These are phyloP conservation scores for Penicillium olsonii DNA, from an alignment of 2,329 filamentous ascomycete species.

Conservation along the genomic window DNA sequence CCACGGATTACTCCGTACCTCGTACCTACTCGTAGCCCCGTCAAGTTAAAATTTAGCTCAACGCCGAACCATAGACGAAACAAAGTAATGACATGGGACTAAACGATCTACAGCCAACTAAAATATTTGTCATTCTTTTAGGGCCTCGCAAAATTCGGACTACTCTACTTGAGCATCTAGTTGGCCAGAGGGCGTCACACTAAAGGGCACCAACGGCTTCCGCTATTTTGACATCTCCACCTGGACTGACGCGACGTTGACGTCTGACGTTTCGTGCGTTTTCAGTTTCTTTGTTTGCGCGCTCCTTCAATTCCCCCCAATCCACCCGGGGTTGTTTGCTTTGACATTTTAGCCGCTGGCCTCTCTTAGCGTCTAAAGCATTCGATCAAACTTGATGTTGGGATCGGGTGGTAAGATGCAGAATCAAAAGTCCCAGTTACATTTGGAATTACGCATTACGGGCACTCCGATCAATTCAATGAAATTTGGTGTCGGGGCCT, in stretches of 20 bases:
- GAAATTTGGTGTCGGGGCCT: background rate
- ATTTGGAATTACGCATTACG: constrained; percentile 7
- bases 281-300: constrained; percentile 5
- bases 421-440: background rate
- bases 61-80: background rate
- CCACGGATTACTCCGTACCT: background rate
- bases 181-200: background rate
- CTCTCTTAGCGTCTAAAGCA: constrained; percentile 1
- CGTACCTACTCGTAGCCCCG: background rate
- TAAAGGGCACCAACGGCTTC: background rate
- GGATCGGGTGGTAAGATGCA: background rate
- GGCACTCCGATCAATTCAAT: constrained; percentile 2
- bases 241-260: background rate
- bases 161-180: background rate
- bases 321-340: constrained; percentile 4
- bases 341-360: background rate
- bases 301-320: background rate
- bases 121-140: background rate
- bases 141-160: background rate
- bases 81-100: background rate
- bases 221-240: constrained; percentile 3
- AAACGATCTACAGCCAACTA: background rate
- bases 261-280: constrained; percentile 5
- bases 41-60: background rate
- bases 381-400: background rate